Conservation (phyloP, 768 basidiomycete genomes). For the Filobasidium floriforme region DNA sequence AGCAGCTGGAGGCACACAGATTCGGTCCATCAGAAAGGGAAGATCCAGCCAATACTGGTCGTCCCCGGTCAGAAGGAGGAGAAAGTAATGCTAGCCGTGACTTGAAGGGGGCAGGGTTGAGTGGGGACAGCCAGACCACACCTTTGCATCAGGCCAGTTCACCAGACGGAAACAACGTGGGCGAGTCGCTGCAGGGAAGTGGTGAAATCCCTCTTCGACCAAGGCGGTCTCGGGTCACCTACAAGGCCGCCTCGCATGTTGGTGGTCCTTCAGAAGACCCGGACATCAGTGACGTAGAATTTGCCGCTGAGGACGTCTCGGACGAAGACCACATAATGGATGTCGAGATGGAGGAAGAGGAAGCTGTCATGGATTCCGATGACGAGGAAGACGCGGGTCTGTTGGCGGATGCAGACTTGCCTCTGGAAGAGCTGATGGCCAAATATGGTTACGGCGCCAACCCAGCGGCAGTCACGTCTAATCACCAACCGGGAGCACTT, state of each 20-base stretch:
- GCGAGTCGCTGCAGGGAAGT: background rate
- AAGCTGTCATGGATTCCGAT: conserved; percentile 40
- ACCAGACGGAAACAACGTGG: no score
- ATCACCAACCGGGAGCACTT: background rate
- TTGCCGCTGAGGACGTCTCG: conserved; percentile 36
- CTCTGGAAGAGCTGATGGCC: conserved; percentile 47
- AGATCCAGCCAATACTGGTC: background rate
- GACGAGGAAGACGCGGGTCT: conserved; percentile 47
- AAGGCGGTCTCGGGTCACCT: no score
- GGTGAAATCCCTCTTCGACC: no score
- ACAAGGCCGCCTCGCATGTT: no score
- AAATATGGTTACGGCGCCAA: conserved; percentile 43
- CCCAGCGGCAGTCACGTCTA: conserved; percentile 6
- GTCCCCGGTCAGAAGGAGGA: background rate
- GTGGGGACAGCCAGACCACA: no score
- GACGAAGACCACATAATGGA: conserved; percentile 47
- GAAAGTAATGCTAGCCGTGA: background rate
- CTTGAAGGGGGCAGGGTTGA: no score
- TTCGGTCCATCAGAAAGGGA: background rate
- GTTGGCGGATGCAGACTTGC: conserved; percentile 46
- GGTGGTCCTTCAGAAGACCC: conserved; percentile 25
- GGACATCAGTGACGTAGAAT: conserved; percentile 40
- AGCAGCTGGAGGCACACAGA: background rate
- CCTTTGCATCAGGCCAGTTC: no score
- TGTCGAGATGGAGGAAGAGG: conserved; percentile 48